Conservation (phyloP, 169 alveolate species). For the Plasmodium yoelii region DNA sequence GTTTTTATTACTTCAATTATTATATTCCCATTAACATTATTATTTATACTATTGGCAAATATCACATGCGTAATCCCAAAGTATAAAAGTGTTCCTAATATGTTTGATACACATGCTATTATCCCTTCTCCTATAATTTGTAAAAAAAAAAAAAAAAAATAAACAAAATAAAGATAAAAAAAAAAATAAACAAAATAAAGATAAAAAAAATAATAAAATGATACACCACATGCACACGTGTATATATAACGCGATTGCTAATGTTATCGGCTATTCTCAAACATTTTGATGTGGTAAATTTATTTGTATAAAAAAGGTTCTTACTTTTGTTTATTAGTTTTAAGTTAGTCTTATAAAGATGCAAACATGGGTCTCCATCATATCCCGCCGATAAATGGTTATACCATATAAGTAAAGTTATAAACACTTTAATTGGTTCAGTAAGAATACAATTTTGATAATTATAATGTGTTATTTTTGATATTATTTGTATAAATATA, state of each 20-base stretch:
- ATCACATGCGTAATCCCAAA: not conserved
- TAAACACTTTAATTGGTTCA: not conserved
- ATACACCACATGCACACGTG: not conserved
- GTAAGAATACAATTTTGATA: constrained; percentile 3
- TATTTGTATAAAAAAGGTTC: not conserved
- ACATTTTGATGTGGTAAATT: no score
- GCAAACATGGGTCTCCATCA: constrained; percentile 71
- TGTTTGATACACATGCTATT: not conserved
- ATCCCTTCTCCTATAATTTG: constrained; percentile 8
- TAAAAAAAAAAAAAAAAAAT: constrained; percentile 1
- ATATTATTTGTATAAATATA: not conserved
- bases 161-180: no score
- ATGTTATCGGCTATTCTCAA: no score
- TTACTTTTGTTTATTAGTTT: constrained; percentile 34
- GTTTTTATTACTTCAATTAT: constrained; percentile 23
- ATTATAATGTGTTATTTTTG: constrained; percentile 11
- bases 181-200: no score
- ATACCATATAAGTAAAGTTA: constrained; percentile 19
- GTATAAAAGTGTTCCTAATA: constrained; percentile 16
- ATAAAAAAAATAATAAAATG: not conserved
- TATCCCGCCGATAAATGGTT: constrained; percentile 27
- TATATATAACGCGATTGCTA: no score
- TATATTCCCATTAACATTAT: not conserved
- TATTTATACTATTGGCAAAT: not conserved
- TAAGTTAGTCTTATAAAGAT: constrained; percentile 13